Evolutionary conservation across 2,329 filamentous ascomycete species (phyloP), one percentile per base, ranked within the genome.

Genomic region (Xylariaceae sp.): DNA sequence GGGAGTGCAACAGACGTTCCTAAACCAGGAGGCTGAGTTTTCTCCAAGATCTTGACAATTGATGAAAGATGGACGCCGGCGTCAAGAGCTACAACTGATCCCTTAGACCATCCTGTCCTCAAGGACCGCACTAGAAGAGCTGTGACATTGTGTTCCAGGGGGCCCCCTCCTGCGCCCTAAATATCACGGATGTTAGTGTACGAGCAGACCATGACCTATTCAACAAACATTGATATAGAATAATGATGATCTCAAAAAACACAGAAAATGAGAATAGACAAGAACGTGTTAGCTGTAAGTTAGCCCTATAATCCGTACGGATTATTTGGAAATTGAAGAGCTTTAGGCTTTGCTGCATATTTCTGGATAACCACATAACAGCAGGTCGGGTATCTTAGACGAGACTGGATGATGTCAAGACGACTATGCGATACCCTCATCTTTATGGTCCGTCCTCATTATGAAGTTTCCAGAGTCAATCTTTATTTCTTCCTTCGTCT

Each of bases 61-160:
- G 90, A 86, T 34, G 90, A 86, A 47, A 99, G 82, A 72, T 97
- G 89, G 37, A 92, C 90, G 52, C 94, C 94, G 8, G 92, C 92
- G 77, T 99, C 94, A 55, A 99, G 88, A n/a, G 93, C 92, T 34
- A 97, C 79, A 47, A 97, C 74, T 0, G 92, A 97, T 50, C 89
- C 88, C 67, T 87, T 88, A 53, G 82, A 79, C 94, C 94, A 99
- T 62, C 86, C 83, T 55, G 88, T 84, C 35, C 87, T 83, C 8
- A 88, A 81, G 3, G 93, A 93, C 51, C 93, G 88, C 51, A 97
- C 90, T 17, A 99, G 83, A 59, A 97, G 86, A 2, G 92, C 90
- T 0, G 93, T 97, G 23, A 90, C 88, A 72, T 92, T 94, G 73
- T 91, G 87, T 80, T 99, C 94, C 68, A 85, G 83, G 37, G 94